Percentiles rank a stretch among this genome's conserved stretches.
Conservation (phyloP, 2,329 filamentous ascomycete species). For the Macroventuria anomochaeta region DNA sequence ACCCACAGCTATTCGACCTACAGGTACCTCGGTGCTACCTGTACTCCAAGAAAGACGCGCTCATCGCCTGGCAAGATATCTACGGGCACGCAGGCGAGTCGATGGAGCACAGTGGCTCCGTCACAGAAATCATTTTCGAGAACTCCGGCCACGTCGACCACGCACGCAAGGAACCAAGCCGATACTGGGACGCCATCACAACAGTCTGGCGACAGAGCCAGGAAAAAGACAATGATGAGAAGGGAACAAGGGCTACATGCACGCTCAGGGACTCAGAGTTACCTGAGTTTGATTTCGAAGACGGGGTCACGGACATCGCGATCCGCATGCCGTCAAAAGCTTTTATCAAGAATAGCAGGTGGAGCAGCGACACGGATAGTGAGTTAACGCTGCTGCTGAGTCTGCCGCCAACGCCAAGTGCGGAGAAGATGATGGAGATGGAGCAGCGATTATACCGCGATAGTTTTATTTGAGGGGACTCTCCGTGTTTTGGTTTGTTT, state of each 20-base stretch:
- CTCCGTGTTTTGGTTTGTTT: too few species aligned
- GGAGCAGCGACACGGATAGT: slow-evolving; percentile 5
- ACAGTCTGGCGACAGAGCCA: slow-evolving; percentile 25
- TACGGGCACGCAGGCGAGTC: slow-evolving; percentile 58
- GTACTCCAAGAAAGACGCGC: slow-evolving; percentile 63
- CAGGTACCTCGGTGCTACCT: slow-evolving; percentile 58
- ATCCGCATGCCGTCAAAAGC: slow-evolving; percentile 1
- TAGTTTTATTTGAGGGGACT: background rate
- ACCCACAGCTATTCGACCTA: slow-evolving; percentile 25
- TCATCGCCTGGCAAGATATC: slow-evolving; percentile 62
- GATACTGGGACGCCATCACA: slow-evolving; percentile 60
- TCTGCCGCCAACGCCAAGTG: background rate
- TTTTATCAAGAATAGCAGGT: slow-evolving; percentile 3
- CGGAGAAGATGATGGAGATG: slow-evolving; percentile 2
- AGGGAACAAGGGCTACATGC: background rate
- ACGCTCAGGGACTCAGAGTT: background rate
- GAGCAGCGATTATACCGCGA: slow-evolving; percentile 5
- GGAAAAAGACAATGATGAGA: background rate
- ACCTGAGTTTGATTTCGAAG: slow-evolving; percentile 11
- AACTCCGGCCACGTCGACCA: slow-evolving; percentile 66
- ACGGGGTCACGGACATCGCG: background rate
- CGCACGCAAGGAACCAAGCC: slow-evolving; percentile 60
- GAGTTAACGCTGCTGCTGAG: slow-evolving; percentile 4
- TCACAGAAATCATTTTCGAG: slow-evolving; percentile 60
- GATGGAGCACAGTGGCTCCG: slow-evolving; percentile 54